These are phyloP conservation scores for Lentinula sp. DNA, from an alignment of 768 basidiomycete species.

Conservation along the genomic window DNA sequence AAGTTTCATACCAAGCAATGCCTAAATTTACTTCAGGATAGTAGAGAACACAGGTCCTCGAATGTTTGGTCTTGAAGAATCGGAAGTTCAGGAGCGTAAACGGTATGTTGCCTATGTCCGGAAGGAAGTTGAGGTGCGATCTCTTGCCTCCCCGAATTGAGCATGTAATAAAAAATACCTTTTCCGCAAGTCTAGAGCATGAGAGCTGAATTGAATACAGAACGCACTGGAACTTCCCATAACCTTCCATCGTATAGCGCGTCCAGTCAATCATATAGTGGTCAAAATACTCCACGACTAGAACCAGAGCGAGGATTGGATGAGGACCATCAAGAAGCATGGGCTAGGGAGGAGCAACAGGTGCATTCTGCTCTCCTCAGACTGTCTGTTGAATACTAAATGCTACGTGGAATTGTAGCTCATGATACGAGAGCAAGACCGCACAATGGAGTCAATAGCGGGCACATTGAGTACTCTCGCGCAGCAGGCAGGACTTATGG, in stretches of 20 bases:
- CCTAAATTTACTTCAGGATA: conserved; percentile 42
- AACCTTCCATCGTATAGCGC: conserved; percentile 15
- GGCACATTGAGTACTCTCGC: conserved; percentile 81
- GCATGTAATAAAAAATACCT: conserved; percentile 11
- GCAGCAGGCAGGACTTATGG: conserved; percentile 92
- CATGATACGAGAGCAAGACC: conserved; percentile 85
- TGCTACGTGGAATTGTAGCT: conserved; percentile 38
- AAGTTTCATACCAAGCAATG: conserved; percentile 6
- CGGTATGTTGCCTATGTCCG: conserved; percentile 73
- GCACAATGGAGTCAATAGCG: conserved; percentile 80
- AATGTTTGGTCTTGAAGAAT: conserved; percentile 74
- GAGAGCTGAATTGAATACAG: conserved; percentile 50
- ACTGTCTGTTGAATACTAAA: background rate
- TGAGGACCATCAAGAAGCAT: conserved; percentile 67
- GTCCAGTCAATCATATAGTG: conserved; percentile 15
- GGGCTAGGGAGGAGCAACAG: conserved; percentile 86
- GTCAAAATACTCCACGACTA: conserved; percentile 27
- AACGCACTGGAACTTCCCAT: conserved; percentile 14
- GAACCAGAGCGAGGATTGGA: conserved; percentile 23
- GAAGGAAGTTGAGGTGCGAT: conserved; percentile 70
- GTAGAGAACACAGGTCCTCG: conserved; percentile 83
- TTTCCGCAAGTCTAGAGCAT: conserved; percentile 60
- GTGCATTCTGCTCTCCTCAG: conserved; percentile 26
- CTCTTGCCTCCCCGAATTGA: conserved; percentile 8
- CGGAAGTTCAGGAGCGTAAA: conserved; percentile 70